Evolutionary conservation across 495 filamentous ascomycete species (phyloP).

Genomic region (Aspergillus ellipticus): DNA sequence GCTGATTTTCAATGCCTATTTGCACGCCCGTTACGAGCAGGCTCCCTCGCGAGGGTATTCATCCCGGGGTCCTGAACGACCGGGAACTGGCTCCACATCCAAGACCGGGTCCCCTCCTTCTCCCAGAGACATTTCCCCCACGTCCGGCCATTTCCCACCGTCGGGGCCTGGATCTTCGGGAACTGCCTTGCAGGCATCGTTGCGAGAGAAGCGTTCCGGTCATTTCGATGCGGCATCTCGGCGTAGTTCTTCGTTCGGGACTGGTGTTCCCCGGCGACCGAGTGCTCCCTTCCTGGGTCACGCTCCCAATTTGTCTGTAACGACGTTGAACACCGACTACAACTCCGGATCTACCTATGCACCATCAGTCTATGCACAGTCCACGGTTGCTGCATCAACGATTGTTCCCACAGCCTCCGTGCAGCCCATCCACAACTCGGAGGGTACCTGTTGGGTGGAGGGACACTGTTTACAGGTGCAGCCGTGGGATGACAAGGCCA

Average conservation of each 20-base stretch:
- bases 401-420: slow-evolving; percentile 88
- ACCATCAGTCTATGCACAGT: slow-evolving; percentile 92
- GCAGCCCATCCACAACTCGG: slow-evolving; percentile 81
- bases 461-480: slow-evolving; percentile 85
- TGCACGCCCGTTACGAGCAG: slow-evolving; percentile 66
- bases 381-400: slow-evolving; percentile 95
- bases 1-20: slow-evolving; percentile 85
- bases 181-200: slow-evolving; percentile 74
- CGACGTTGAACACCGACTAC: slow-evolving; percentile 71
- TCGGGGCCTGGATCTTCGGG: slow-evolving; percentile 81
- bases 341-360: slow-evolving; percentile 80
- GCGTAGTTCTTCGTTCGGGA: slow-evolving; percentile 85
- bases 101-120: slow-evolving; percentile 75
- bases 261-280: slow-evolving; percentile 64
- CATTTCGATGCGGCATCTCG: slow-evolving; percentile 84
- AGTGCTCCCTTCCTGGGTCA: slow-evolving; percentile 84
- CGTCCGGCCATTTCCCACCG: slow-evolving; percentile 76
- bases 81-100: slow-evolving; percentile 73
- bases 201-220: slow-evolving; percentile 91
- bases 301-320: slow-evolving; percentile 75
- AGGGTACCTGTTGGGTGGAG: slow-evolving; percentile 86
- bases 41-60: slow-evolving; percentile 39
- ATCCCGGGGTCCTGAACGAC: slow-evolving; percentile 63
- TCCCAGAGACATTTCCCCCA: slow-evolving; percentile 69
- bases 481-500: slow-evolving; percentile 59